Evolutionary conservation across 805 yeast species (phyloP).

Genomic region (Dipodascus albidus): DNA sequence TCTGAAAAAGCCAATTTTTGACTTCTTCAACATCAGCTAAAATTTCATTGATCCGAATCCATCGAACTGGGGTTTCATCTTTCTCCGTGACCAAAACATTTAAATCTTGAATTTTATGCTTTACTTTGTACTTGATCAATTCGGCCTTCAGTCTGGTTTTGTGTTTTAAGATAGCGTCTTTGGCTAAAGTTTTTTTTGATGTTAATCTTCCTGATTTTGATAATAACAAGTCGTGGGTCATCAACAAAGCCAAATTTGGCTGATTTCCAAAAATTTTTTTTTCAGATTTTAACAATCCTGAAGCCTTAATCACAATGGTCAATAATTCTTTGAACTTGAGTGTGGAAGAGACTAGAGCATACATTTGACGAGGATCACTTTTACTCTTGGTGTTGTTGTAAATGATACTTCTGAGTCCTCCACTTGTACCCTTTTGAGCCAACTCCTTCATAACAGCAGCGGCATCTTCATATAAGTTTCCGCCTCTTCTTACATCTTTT

Average conservation of each 20-base stretch:
- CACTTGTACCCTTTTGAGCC: not conserved
- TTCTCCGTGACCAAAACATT: slow-evolving; percentile 33
- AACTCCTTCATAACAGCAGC: not conserved
- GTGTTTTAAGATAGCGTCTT: slow-evolving; percentile 67
- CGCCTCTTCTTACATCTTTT: not conserved
- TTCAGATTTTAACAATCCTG: slow-evolving; percentile 48
- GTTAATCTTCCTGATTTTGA: slow-evolving; percentile 72
- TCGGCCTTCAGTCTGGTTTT: slow-evolving; percentile 79
- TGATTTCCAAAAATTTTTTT: slow-evolving; percentile 32
- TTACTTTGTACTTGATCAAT: slow-evolving; percentile 62
- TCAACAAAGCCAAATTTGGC: slow-evolving; percentile 41
- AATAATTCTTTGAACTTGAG: slow-evolving; percentile 59
- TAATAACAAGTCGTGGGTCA: slow-evolving; percentile 74
- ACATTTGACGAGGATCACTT: slow-evolving; percentile 73
- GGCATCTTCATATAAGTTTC: not conserved
- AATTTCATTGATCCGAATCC: slow-evolving; percentile 47
- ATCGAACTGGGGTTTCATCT: slow-evolving; percentile 33
- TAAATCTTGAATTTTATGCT: slow-evolving; percentile 48
- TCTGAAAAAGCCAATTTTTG: slow-evolving; percentile 28
- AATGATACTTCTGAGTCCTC: not conserved
- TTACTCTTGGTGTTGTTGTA: slow-evolving; percentile 28
- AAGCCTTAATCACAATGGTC: slow-evolving; percentile 47
- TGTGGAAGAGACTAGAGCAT: slow-evolving; percentile 73
- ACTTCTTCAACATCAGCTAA: slow-evolving; percentile 31
- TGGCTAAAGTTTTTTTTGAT: slow-evolving; percentile 78